These are phyloP conservation scores for Actinomortierella wolfii DNA, from an alignment of 371 early-diverging fungal genomes.

Conservation along the genomic window DNA sequence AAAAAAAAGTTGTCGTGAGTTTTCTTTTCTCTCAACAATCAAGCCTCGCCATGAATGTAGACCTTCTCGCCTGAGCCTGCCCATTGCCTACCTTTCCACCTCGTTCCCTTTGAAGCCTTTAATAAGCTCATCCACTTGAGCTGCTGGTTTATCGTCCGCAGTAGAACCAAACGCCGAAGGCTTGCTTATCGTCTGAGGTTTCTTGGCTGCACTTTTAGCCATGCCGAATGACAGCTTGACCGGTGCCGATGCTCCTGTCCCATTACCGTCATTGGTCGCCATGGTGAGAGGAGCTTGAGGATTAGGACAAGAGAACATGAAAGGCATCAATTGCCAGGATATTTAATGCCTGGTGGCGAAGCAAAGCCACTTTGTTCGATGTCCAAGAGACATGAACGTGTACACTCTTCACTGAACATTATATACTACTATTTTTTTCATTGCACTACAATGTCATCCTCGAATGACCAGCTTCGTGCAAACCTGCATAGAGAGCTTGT, in stretches of 20 bases:
- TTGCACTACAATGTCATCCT: too few relatives aligned
- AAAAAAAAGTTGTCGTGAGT: background rate
- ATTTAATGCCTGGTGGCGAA: background rate
- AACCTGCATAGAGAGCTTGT: conserved; percentile 39
- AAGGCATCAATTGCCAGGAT: background rate
- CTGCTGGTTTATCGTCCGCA: conserved; percentile 51
- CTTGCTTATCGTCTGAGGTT: conserved; percentile 19
- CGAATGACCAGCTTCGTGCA: too few relatives aligned
- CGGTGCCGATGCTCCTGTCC: conserved; percentile 13
- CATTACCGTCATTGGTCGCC: conserved; percentile 28
- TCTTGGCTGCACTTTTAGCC: conserved; percentile 18
- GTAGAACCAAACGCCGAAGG: conserved; percentile 26
- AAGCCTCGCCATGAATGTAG: too few relatives aligned
- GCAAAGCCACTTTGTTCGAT: conserved; percentile 1
- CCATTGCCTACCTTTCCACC: conserved; percentile 52
- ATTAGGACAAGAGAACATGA: background rate
- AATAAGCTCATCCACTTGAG: conserved; percentile 50
- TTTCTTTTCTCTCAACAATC: conserved; percentile 1
- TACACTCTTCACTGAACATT: background rate
- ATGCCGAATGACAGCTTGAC: conserved; percentile 33
- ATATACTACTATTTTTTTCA: too few relatives aligned
- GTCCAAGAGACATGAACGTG: background rate
- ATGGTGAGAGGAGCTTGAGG: conserved; percentile 4
- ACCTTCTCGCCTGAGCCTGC: background rate
- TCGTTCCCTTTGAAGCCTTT: conserved; percentile 60